Percentiles rank a stretch among this genome's conserved stretches.
phyloP scores from a whole-genome alignment of 1,284 basidiomycete species.

The Boletus semigastroideus region DNA sequence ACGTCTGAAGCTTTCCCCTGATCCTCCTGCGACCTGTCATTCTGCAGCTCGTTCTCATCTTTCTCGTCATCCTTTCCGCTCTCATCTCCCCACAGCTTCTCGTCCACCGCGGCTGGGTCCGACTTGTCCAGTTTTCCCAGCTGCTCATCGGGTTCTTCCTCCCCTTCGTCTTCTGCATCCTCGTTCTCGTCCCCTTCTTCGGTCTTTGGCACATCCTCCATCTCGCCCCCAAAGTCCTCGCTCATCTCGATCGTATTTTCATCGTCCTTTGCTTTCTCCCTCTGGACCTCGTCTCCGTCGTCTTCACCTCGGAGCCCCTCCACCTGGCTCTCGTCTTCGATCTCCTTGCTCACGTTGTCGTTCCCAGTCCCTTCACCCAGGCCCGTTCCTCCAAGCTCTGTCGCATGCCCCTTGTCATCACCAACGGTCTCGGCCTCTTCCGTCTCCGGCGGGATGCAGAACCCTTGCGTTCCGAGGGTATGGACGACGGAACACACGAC shows the following conservation, averaged over 20 bases:
- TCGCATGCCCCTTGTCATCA: slow-evolving; percentile 43
- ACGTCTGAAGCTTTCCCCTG: slow-evolving; percentile 62
- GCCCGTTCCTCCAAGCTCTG: slow-evolving; percentile 70
- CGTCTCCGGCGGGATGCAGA: slow-evolving; percentile 86
- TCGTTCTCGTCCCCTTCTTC: slow-evolving; percentile 50
- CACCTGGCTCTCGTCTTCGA: slow-evolving; percentile 94
- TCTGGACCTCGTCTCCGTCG: slow-evolving; percentile 43
- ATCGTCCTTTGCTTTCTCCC: slow-evolving; percentile 57
- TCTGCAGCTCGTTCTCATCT: slow-evolving; percentile 49
- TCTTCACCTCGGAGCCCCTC: slow-evolving; percentile 87
- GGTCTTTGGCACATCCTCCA: slow-evolving; percentile 75
- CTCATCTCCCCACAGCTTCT: slow-evolving; percentile 96
- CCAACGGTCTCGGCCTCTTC: slow-evolving; percentile 51
- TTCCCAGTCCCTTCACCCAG: slow-evolving; percentile 83
- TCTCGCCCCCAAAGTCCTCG: slow-evolving; percentile 76
- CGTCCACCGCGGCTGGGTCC: slow-evolving; percentile 90
- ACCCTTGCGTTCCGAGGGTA: slow-evolving; percentile 82
- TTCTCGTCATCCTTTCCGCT: slow-evolving; percentile 51
- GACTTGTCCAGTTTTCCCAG: slow-evolving; percentile 82
- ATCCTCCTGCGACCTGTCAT: slow-evolving; percentile 51
- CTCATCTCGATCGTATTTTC: slow-evolving; percentile 74
- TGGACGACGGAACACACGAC: slow-evolving; percentile 75
- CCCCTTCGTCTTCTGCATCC: slow-evolving; percentile 57
- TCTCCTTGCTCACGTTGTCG: slow-evolving; percentile 90
- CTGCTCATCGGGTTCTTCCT: slow-evolving; percentile 77